These are phyloP conservation scores for Setomelanomma holmii DNA, from an alignment of 2,329 filamentous ascomycete species.

Conservation along the genomic window DNA sequence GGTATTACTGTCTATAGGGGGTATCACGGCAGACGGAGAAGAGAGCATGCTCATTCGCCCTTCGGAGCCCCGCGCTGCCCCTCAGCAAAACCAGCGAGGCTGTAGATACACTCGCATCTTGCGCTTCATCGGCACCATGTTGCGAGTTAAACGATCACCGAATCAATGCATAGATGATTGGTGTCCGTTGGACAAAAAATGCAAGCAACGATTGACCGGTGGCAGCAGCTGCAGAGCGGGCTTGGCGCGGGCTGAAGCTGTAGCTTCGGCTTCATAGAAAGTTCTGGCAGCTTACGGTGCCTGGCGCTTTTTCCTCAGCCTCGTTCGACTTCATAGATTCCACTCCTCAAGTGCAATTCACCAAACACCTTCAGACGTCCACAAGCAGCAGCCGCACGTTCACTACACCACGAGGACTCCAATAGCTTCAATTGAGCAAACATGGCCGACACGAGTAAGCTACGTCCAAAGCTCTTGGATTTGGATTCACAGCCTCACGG, in stretches of 20 bases:
- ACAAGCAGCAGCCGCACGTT: no score
- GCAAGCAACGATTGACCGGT: neutral
- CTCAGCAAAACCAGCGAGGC: slow-evolving; percentile 18
- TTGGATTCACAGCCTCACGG: no score
- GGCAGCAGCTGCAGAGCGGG: slow-evolving; percentile 17
- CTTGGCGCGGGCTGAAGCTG: slow-evolving; percentile 24
- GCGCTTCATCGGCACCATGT: neutral
- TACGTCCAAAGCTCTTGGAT: neutral
- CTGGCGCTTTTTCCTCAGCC: slow-evolving; percentile 30
- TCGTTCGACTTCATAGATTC: slow-evolving; percentile 16
- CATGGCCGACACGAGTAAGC: slow-evolving; percentile 39
- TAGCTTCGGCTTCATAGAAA: slow-evolving; percentile 38
- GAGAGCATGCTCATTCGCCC: no score
- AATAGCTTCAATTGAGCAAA: slow-evolving; percentile 13
- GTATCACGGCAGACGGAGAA: no score
- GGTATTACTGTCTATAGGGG: no score
- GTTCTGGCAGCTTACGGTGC: slow-evolving; percentile 39
- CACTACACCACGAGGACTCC: no score
- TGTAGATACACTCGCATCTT: slow-evolving; percentile 11
- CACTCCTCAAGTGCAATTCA: no score
- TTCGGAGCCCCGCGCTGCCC: slow-evolving; percentile 42
- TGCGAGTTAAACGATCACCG: slow-evolving; percentile 5
- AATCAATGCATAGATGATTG: neutral
- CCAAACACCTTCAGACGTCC: no score
- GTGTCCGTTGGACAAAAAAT: neutral